Base-by-base conservation (phyloP, 2,329 filamentous ascomycete species). In the Dactylellina haptotyla region DNA sequence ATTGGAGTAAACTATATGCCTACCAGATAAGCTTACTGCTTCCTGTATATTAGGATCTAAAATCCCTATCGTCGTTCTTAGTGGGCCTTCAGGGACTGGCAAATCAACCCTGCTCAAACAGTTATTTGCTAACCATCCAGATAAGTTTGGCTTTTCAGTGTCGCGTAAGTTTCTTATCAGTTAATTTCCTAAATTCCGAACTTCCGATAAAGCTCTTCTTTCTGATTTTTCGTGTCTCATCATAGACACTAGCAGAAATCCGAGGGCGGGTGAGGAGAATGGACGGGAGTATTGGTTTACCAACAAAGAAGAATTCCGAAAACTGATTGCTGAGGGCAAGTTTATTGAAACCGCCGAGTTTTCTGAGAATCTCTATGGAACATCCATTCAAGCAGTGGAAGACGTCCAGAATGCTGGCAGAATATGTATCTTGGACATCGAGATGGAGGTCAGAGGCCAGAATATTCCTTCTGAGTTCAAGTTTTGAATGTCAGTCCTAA, bases 331-430 rank as follows among this genome's bases (percentile, higher is more conserved):
- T n/a, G 81, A 87, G 69, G 84, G 87, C 64, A 90, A 88, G 9
- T 97, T 97, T 81, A 89, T 97, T 75, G 93, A 97, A 84, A 82
- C 90, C 83, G 93, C 93, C 62, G 84, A 90, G 80, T 97, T 97
- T 80, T 89, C 92, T 41, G 89, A 88, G 62, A 97, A 97, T 82
- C 84, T 87, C 79, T 97, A 97, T 82, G 93, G 93, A 65, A 97
- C 93, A 3, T 91, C 88, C 80, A 88, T 92, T 79, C 84, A 86
- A 81, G 92, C 92, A 26, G 92, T 97, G 75, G 86, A 89, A 81
- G 87, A 91, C 78, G 82, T 88, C 23, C 80, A 82, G 16, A 84
- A 85, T 48, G 79, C 82, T 6, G 86, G 85, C 16, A 86, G 85
- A 78, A 87, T 93, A 43, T 94, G 93, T 75, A 88, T 97, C 51